phyloP scores from a whole-genome alignment of 352 stramenopile genomes.

The Peronospora farinosa region DNA sequence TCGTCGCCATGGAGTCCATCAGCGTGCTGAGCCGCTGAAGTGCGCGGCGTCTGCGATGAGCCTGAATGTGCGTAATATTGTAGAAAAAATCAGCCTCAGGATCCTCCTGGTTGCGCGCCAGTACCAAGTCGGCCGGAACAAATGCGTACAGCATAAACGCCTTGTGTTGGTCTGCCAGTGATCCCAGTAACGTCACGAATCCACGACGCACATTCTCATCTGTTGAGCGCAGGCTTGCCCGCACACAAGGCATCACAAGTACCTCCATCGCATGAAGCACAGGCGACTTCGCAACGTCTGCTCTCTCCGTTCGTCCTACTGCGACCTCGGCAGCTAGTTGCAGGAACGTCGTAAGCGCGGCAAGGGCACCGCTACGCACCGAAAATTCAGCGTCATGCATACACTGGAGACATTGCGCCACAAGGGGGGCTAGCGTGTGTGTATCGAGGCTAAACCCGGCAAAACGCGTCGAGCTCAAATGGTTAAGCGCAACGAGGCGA shows the following conservation, averaged over 20 bases:
- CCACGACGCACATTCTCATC: conserved; percentile 75
- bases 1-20: conserved; percentile 73
- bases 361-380: conserved; percentile 67
- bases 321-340: conserved; percentile 33
- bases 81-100: conserved; percentile 97
- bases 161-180: conserved; percentile 46
- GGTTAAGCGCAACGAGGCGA: conserved; percentile 66
- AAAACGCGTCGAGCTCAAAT: conserved; percentile 60
- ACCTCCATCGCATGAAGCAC: conserved; percentile 79
- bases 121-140: conserved; percentile 57
- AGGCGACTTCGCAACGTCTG: conserved; percentile 30
- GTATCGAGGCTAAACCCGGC: conserved; percentile 49
- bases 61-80: conserved; percentile 98
- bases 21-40: conserved; percentile 85
- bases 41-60: conserved; percentile 90
- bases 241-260: conserved; percentile 84
- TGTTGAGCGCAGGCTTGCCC: conserved; percentile 68
- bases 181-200: conserved; percentile 81
- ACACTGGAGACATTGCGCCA: conserved; percentile 71
- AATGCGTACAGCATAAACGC: conserved; percentile 41
- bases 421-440: conserved; percentile 63
- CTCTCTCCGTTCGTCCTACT: conserved; percentile 13
- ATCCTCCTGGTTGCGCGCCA: conserved; percentile 78
- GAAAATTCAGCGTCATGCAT: conserved; percentile 84
- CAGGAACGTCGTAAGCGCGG: conserved; percentile 52